phyloP scores from a whole-genome alignment of 1,284 basidiomycete genomes.

The Earliella scabrosa region DNA sequence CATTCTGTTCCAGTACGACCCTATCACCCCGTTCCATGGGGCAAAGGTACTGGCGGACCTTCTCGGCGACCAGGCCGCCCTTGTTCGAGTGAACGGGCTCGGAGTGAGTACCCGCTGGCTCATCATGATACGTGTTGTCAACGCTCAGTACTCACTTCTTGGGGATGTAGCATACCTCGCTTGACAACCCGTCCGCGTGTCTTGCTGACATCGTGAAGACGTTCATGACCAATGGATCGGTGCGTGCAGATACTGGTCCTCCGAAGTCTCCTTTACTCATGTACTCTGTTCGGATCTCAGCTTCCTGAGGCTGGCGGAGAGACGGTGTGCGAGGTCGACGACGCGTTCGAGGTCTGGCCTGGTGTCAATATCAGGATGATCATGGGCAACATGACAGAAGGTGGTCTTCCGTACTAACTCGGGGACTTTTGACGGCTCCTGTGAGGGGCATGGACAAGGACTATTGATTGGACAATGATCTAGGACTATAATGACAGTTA shows the following conservation, averaged over 20 bases:
- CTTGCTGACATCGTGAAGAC: not conserved
- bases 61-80: constrained; percentile 19
- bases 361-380: not conserved
- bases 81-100: constrained; percentile 23
- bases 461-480: too few species aligned
- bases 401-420: too few species aligned
- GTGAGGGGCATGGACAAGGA: too few species aligned
- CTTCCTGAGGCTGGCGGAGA: not conserved
- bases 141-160: not conserved
- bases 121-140: not conserved
- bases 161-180: not conserved
- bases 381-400: not conserved
- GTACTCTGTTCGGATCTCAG: too few species aligned
- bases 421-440: too few species aligned
- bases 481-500: too few species aligned
- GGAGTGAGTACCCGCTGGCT: constrained; percentile 13
- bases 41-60: constrained; percentile 17
- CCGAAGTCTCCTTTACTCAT: not conserved
- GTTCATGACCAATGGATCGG: constrained; percentile 4
- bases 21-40: constrained; percentile 21
- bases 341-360: not conserved
- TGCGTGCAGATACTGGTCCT: not conserved
- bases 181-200: constrained; percentile 1
- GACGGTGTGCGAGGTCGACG: constrained; percentile 4
- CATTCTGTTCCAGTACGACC: constrained; percentile 14